Evolutionary conservation across 2,329 filamentous ascomycete genomes (phyloP).

Genomic region (Dothideomycetes sp.): DNA sequence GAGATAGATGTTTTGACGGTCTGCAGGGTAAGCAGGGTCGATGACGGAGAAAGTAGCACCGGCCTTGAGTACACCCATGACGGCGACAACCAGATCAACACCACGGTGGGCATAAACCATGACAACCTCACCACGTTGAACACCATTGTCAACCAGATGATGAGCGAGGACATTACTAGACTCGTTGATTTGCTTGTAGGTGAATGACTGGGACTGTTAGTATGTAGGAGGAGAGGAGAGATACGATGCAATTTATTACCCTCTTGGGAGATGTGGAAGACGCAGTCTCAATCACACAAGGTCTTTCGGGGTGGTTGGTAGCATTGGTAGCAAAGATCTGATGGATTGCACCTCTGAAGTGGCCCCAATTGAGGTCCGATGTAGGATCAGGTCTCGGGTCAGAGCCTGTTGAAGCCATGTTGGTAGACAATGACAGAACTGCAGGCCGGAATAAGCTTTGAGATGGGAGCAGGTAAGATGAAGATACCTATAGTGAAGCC

Average conservation of each 20-base stretch:
- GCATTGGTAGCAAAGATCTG: conserved; percentile 62
- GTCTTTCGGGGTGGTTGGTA: conserved; percentile 55
- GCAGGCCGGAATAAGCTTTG: too few relatives aligned
- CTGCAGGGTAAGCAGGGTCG: conserved; percentile 74
- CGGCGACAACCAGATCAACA: conserved; percentile 66
- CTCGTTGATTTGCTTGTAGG: conserved; percentile 79
- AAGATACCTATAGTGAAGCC: too few relatives aligned
- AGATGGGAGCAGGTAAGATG: too few relatives aligned
- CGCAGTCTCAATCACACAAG: conserved; percentile 59
- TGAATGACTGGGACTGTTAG: conserved; percentile 45
- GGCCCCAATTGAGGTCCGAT: conserved; percentile 57
- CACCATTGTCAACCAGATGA: conserved; percentile 64
- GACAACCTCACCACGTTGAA: conserved; percentile 74
- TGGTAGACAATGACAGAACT: conserved; percentile 2
- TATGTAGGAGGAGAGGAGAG: neutral
- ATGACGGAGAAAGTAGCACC: conserved; percentile 56
- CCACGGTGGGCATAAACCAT: conserved; percentile 84
- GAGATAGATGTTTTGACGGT: conserved; percentile 72
- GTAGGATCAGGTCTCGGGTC: conserved; percentile 52
- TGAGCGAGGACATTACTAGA: conserved; percentile 72
- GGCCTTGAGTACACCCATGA: conserved; percentile 63
- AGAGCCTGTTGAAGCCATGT: conserved; percentile 20
- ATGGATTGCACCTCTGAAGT: conserved; percentile 58
- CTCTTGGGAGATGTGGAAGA: conserved; percentile 33
- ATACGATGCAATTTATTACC: neutral